Evolutionary conservation across 1,139 yeast species (phyloP).

Genomic region (Geotrichum cucujoidarum): DNA sequence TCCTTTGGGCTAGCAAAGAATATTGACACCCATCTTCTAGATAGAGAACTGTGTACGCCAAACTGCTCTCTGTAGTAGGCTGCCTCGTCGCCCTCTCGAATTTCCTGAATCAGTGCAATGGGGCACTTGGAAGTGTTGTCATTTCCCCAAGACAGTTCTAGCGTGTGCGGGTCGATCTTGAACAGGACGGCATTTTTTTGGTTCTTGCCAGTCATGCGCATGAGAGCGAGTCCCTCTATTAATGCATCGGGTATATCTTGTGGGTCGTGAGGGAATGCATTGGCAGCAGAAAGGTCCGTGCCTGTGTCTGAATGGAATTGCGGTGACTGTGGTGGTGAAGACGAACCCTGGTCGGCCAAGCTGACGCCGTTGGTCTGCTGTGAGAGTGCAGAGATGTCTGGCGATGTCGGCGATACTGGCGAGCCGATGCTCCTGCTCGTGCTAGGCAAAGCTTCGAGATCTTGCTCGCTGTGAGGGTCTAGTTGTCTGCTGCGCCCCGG

Average conservation of each 20-base stretch:
- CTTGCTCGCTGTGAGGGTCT: too few relatives aligned
- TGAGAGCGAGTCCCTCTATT: conserved; percentile 41
- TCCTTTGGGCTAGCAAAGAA: conserved; percentile 49
- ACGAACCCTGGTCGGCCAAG: not conserved
- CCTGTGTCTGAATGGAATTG: too few relatives aligned
- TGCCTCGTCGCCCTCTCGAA: conserved; percentile 66
- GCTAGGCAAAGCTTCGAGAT: too few relatives aligned
- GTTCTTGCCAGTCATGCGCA: conserved; percentile 59
- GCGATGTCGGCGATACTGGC: too few relatives aligned
- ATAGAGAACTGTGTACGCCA: conserved; percentile 61
- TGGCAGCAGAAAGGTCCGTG: too few relatives aligned
- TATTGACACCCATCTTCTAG: conserved; percentile 72
- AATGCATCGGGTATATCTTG: conserved; percentile 8
- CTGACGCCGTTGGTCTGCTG: not conserved
- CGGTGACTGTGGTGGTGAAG: too few relatives aligned
- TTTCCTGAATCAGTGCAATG: conserved; percentile 68
- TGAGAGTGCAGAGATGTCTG: too few relatives aligned
- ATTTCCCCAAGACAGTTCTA: conserved; percentile 50
- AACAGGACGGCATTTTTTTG: conserved; percentile 56
- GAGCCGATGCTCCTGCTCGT: too few relatives aligned
- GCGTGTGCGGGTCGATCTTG: conserved; percentile 40
- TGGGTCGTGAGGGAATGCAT: not conserved
- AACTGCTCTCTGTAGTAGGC: conserved; percentile 79
- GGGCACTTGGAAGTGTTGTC: conserved; percentile 47
- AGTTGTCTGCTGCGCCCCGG: too few relatives aligned